phyloP scores from a whole-genome alignment of 805 yeast species.

The Kodamaea nitidulidarum region DNA sequence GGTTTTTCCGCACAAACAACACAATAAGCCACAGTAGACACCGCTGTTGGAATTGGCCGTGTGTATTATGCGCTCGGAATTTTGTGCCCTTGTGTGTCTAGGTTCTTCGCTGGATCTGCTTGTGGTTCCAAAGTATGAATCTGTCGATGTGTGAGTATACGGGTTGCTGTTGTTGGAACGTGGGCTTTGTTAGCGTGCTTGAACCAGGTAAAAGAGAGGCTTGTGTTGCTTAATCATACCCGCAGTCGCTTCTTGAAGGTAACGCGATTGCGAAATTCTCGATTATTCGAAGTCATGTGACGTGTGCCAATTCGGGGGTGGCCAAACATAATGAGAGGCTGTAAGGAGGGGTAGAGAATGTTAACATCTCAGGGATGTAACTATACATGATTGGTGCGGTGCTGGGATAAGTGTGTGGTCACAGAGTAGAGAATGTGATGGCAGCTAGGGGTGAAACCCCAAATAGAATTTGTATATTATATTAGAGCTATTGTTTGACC shows the following conservation, averaged over 20 bases:
- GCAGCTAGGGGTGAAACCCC: no score
- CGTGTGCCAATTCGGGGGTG: slow-evolving; percentile 7
- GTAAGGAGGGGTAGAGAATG: not conserved
- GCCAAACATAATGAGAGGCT: not conserved
- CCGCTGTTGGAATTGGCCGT: not conserved
- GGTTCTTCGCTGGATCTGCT: not conserved
- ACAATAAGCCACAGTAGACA: slow-evolving; percentile 6
- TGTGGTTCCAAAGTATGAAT: not conserved
- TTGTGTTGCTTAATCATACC: not conserved
- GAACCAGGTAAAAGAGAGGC: not conserved
- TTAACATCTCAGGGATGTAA: not conserved
- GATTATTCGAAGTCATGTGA: slow-evolving; percentile 10
- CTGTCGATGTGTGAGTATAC: no score
- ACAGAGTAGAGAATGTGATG: no score
- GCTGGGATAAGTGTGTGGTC: no score
- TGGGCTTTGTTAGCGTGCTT: no score
- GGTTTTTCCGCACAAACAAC: slow-evolving; percentile 5
- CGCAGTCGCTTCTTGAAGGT: not conserved
- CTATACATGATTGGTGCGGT: no score
- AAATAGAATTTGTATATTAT: no score
- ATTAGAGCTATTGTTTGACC: no score
- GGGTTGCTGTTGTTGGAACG: no score
- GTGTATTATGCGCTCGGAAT: no score
- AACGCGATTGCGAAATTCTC: slow-evolving; percentile 6
- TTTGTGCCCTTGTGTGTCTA: not conserved